phyloP scores from a whole-genome alignment of 768 basidiomycete genomes.

The Cyclocybe cylindracea region DNA sequence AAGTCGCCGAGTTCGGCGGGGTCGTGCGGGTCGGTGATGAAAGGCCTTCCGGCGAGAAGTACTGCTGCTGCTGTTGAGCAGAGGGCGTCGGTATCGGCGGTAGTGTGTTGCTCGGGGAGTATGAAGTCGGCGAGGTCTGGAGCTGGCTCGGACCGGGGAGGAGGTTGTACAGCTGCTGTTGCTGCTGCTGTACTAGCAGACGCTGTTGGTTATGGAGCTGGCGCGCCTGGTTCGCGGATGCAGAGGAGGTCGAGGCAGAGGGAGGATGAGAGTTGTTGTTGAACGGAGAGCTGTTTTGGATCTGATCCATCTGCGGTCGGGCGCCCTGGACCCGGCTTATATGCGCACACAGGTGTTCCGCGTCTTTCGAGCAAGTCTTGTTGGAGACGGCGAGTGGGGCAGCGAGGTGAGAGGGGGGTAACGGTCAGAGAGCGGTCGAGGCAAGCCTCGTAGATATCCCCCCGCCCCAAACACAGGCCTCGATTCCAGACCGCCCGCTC shows the following conservation, averaged over 20 bases:
- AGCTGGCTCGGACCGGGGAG: constrained; percentile 7
- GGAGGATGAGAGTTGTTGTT: constrained; percentile 6
- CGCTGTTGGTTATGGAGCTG: constrained; percentile 12
- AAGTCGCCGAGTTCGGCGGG: constrained; percentile 22
- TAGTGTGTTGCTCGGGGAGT: constrained; percentile 9
- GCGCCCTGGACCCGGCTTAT: constrained; percentile 11
- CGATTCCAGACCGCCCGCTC: no score
- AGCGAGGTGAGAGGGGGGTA: no score
- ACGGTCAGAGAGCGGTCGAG: no score
- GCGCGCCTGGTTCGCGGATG: constrained; percentile 6
- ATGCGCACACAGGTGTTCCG: not conserved
- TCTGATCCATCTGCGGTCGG: constrained; percentile 16
- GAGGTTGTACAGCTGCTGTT: constrained; percentile 17
- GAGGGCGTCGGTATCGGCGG: constrained; percentile 10
- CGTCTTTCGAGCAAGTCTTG: no score
- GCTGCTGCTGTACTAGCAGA: constrained; percentile 15
- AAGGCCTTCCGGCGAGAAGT: constrained; percentile 10
- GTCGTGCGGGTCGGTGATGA: constrained; percentile 25
- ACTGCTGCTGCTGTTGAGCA: constrained; percentile 17
- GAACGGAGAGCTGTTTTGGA: constrained; percentile 10
- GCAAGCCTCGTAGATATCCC: no score
- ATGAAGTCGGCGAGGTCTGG: constrained; percentile 1
- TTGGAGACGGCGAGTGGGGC: no score
- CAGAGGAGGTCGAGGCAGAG: constrained; percentile 6
- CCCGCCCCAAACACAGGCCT: no score